phyloP scores from a whole-genome alignment of 495 filamentous ascomycete genomes.

The Pyronema omphalodes region DNA sequence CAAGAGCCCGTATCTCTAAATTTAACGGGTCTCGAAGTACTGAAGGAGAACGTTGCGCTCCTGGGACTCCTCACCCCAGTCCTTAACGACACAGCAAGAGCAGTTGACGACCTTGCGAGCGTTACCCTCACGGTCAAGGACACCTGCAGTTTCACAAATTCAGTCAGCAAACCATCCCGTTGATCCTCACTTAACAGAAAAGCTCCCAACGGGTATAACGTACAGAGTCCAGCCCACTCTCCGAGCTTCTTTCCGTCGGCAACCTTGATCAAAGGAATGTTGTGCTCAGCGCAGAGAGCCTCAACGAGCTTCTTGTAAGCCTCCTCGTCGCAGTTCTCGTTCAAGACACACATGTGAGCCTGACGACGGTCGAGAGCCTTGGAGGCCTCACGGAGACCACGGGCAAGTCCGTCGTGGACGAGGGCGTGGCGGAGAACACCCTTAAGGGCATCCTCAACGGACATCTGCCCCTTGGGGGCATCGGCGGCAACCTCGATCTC shows the following conservation, averaged over 20 bases:
- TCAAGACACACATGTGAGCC: constrained; percentile 98
- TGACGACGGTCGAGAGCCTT: constrained; percentile 95
- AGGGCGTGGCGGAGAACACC: constrained; percentile 93
- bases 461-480: constrained; percentile 77
- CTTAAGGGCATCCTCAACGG: constrained; percentile 92
- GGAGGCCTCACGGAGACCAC: constrained; percentile 89
- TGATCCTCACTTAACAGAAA: neutral
- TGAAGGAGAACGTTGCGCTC: constrained; percentile 95
- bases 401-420: constrained; percentile 98
- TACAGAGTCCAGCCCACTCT: constrained; percentile 99
- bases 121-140: constrained; percentile 96
- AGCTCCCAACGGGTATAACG: constrained; percentile 28
- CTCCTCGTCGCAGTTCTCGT: constrained; percentile 98
- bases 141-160: constrained; percentile 37
- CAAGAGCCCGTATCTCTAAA: neutral
- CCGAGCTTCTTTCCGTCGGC: constrained; percentile 98
- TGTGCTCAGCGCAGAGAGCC: constrained; percentile 93
- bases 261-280: constrained; percentile 99
- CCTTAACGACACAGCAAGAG: constrained; percentile 96
- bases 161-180: neutral
- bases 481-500: constrained; percentile 87
- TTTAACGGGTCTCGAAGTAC: constrained; percentile 76
- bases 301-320: constrained; percentile 99
- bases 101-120: constrained; percentile 99
- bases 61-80: constrained; percentile 98